These are phyloP conservation scores for Tanacetum coccineum DNA, from an alignment of 129 eudicot genomes.

Conservation along the genomic window DNA sequence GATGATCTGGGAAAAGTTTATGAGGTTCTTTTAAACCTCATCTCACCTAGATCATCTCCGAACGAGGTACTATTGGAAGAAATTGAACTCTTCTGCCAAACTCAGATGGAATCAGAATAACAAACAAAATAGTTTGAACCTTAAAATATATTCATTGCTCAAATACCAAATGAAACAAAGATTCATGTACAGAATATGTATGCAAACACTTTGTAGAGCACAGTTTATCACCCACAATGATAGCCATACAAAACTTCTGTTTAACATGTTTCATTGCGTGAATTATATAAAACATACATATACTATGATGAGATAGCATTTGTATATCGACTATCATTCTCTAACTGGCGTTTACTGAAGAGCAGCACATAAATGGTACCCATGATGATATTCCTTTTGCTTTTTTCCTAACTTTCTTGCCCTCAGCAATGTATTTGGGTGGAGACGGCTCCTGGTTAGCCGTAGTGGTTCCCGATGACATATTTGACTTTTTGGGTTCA, in stretches of 20 bases:
- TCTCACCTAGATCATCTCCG: conserved; percentile 39
- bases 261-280: neutral
- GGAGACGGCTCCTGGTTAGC: conserved; percentile 63
- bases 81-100: conserved; percentile 62
- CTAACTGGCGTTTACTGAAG: conserved; percentile 43
- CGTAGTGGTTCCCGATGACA: neutral
- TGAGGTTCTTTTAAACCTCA: conserved; percentile 49
- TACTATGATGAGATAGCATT: neutral
- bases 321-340: neutral
- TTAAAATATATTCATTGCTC: neutral
- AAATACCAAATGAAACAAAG: conserved; percentile 4
- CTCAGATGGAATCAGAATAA: conserved; percentile 46
- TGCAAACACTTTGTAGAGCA: neutral
- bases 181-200: conserved; percentile 14
- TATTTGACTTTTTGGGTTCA: conserved; percentile 31
- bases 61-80: conserved; percentile 50
- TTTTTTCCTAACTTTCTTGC: conserved; percentile 60
- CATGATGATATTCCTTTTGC: conserved; percentile 50
- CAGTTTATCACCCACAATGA: neutral
- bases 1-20: conserved; percentile 46
- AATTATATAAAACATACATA: neutral
- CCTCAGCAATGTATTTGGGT: conserved; percentile 49
- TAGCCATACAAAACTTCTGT: neutral
- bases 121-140: neutral
- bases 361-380: conserved; percentile 76